phyloP scores from a whole-genome alignment of 2,329 filamentous ascomycete species.

The Aspergillus fijiensis region DNA sequence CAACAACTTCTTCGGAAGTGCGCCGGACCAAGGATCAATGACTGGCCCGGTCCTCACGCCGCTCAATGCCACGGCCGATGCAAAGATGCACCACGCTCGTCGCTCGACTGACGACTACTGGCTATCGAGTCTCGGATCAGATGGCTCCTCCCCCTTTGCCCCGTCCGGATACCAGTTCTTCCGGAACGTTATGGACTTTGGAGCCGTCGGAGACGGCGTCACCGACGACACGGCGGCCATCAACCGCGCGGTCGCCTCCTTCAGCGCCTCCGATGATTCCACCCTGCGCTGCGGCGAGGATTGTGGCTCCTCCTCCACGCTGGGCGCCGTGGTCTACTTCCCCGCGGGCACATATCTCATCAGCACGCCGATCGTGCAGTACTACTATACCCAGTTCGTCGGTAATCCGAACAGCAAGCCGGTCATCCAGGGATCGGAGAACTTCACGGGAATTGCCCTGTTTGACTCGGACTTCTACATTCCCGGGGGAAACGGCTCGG shows the following conservation, averaged over 20 bases:
- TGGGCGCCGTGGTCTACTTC: conserved; percentile 80
- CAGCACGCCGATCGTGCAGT: conserved; percentile 3
- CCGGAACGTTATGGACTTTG: conserved; percentile 66
- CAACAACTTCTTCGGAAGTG: not conserved
- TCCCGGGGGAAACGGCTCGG: conserved; percentile 30
- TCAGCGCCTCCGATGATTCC: conserved; percentile 38
- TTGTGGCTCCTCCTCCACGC: conserved; percentile 73
- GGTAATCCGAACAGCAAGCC: conserved; percentile 3
- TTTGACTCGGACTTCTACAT: conserved; percentile 4
- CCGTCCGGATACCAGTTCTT: conserved; percentile 52
- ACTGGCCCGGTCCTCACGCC: not conserved
- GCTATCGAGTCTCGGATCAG: not conserved
- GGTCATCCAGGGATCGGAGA: not conserved
- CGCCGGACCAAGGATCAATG: not conserved
- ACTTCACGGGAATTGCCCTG: not conserved
- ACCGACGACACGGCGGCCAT: conserved; percentile 79
- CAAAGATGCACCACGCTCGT: not conserved
- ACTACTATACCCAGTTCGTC: conserved; percentile 11
- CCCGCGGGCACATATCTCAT: conserved; percentile 49
- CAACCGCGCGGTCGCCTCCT: conserved; percentile 69
- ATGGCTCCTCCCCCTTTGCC: not conserved
- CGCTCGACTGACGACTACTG: not conserved
- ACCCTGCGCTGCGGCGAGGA: conserved; percentile 64
- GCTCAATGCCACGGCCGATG: not conserved
- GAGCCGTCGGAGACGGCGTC: conserved; percentile 58